phyloP scores from a whole-genome alignment of 139 green algal genomes.

The Picochlorum costavermella region DNA sequence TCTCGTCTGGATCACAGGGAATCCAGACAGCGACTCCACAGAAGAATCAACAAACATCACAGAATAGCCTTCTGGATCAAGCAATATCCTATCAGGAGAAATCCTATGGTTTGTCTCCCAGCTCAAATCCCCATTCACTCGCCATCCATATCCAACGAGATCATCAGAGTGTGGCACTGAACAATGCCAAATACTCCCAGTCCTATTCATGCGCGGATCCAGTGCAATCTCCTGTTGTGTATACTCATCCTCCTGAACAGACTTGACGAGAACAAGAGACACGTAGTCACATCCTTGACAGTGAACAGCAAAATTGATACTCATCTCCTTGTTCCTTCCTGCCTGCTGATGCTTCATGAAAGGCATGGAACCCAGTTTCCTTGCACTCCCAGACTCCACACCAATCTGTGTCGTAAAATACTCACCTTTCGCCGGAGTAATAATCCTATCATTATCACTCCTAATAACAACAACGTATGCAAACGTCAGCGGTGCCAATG shows the following conservation, averaged over 20 bases:
- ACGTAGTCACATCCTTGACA: constrained; percentile 42
- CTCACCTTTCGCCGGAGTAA: not conserved
- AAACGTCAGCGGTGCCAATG: constrained; percentile 20
- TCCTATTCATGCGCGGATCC: constrained; percentile 43
- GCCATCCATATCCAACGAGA: constrained; percentile 52
- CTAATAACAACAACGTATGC: constrained; percentile 13
- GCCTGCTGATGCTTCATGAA: not conserved
- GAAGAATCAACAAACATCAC: constrained; percentile 33
- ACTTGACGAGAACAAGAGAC: constrained; percentile 35
- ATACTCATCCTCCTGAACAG: constrained; percentile 17
- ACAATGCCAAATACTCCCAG: constrained; percentile 57
- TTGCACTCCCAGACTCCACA: not conserved
- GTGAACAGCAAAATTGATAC: constrained; percentile 55
- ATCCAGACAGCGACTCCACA: constrained; percentile 22
- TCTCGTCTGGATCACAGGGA: constrained; percentile 1
- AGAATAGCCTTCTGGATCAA: constrained; percentile 39
- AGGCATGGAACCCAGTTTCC: not conserved
- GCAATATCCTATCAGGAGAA: constrained; percentile 49
- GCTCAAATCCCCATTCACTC: constrained; percentile 41
- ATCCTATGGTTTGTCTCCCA: constrained; percentile 47
- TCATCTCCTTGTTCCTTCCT: not conserved
- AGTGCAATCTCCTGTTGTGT: constrained; percentile 37
- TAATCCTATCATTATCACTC: not conserved
- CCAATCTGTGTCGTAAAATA: constrained; percentile 23
- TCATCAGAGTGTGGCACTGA: constrained; percentile 23